Evolutionary conservation across 2,329 filamentous ascomycete species (phyloP).

Genomic region (Microdochium nivale): DNA sequence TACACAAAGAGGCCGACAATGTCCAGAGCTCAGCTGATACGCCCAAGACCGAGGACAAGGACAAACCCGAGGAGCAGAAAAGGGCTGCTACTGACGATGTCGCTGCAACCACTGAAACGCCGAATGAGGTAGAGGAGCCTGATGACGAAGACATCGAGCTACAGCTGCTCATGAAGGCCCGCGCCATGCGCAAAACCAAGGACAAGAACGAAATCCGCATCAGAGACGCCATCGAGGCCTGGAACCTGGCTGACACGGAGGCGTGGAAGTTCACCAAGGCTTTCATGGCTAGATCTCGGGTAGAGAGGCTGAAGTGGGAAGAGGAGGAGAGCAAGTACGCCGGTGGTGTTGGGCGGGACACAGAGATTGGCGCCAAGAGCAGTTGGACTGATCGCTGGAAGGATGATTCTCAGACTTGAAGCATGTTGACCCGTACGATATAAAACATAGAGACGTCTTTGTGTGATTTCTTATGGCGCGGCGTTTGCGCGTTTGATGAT

Average conservation of each 20-base stretch:
- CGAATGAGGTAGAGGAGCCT: constrained; percentile 37
- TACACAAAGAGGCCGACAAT: constrained; percentile 31
- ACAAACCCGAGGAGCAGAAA: neutral
- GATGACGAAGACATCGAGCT: constrained; percentile 46
- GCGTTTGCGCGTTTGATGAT: neutral
- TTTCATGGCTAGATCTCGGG: constrained; percentile 50
- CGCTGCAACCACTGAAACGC: constrained; percentile 48
- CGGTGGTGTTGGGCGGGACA: constrained; percentile 49
- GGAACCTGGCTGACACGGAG: constrained; percentile 67
- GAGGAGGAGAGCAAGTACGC: constrained; percentile 58
- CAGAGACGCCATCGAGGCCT: constrained; percentile 51
- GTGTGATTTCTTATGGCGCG: neutral
- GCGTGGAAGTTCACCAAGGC: constrained; percentile 69
- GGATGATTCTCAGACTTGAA: constrained; percentile 13
- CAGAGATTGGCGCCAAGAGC: constrained; percentile 21
- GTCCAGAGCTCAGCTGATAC: constrained; percentile 47
- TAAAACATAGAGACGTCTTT: no score
- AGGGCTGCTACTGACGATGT: constrained; percentile 11
- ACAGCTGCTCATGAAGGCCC: constrained; percentile 43
- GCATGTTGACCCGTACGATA: neutral
- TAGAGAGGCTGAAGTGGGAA: constrained; percentile 62
- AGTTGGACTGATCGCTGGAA: constrained; percentile 24
- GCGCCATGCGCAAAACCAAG: constrained; percentile 36
- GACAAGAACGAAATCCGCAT: constrained; percentile 33
- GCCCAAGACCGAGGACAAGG: constrained; percentile 32